A percentile compares a stretch with the other conserved stretches of the same genome.
Conservation (phyloP, 2,329 filamentous ascomycete species). For the Tetracladium maxilliforme region DNA sequence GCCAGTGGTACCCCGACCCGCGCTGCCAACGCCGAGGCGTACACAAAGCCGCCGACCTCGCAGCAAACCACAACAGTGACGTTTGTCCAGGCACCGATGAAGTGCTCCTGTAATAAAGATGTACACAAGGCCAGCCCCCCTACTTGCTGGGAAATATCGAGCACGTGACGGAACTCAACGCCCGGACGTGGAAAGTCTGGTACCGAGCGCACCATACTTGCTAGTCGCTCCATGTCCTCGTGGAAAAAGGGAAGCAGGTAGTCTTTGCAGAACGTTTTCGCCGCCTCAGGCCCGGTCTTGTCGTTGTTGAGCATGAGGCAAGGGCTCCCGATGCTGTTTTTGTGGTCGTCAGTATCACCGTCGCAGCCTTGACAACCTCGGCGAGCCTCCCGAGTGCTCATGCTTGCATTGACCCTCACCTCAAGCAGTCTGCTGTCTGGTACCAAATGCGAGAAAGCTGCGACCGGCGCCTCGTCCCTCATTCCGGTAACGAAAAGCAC, state of each 20-base stretch:
- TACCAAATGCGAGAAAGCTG: slow-evolving; percentile 36
- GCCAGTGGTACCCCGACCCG: slow-evolving; percentile 24
- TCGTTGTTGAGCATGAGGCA: slow-evolving; percentile 36
- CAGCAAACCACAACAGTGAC: slow-evolving; percentile 32
- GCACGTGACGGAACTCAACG: slow-evolving; percentile 42
- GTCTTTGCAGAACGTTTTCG: slow-evolving; percentile 23
- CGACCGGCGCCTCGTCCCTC: slow-evolving; percentile 43
- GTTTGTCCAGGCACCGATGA: slow-evolving; percentile 28
- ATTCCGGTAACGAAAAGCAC: slow-evolving; percentile 48
- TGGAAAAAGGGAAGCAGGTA: slow-evolving; percentile 32
- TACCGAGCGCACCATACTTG: slow-evolving; percentile 30
- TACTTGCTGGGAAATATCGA: slow-evolving; percentile 34
- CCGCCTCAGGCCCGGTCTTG: slow-evolving; percentile 19
- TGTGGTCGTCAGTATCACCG: slow-evolving; percentile 4
- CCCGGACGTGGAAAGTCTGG: slow-evolving; percentile 32
- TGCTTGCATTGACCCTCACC: slow-evolving; percentile 27
- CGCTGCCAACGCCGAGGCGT: slow-evolving; percentile 31
- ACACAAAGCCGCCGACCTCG: slow-evolving; percentile 42
- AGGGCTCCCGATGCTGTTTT: slow-evolving; percentile 15
- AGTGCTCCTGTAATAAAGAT: slow-evolving; percentile 29
- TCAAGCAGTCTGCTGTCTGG: slow-evolving; percentile 37
- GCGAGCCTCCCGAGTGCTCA: slow-evolving; percentile 20
- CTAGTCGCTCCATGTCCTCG: slow-evolving; percentile 27
- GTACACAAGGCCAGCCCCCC: slow-evolving; percentile 34
- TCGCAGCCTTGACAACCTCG: slow-evolving; percentile 12